Percentiles rank a stretch among this genome's conserved stretches.
Conservation (phyloP, 1,284 basidiomycete genomes). For the Ganoderma lingzhi region DNA sequence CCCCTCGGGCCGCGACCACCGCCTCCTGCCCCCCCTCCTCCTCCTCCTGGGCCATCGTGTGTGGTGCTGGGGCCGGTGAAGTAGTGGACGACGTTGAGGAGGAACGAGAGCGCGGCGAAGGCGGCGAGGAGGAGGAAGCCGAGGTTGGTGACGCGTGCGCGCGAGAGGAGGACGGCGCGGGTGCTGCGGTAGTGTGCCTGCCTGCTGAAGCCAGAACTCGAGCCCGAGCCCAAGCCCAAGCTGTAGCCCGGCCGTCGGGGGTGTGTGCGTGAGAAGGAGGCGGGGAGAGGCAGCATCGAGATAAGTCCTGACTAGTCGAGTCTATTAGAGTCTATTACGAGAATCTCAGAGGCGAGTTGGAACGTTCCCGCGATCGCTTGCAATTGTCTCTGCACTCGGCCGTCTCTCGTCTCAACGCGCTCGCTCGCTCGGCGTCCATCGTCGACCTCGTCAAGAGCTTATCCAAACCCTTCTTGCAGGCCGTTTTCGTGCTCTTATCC, state of each 20-base stretch:
- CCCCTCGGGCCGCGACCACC: constrained; percentile 34
- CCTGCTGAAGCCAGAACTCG: not conserved
- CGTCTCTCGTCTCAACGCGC: too few species aligned
- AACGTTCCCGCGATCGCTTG: too few species aligned
- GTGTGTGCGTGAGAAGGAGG: constrained; percentile 35
- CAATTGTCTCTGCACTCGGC: too few species aligned
- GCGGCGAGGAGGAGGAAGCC: constrained; percentile 65
- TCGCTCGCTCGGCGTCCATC: too few species aligned
- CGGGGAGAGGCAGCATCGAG: constrained; percentile 53
- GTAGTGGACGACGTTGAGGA: constrained; percentile 66
- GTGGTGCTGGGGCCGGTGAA: constrained; percentile 37
- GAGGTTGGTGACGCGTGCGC: constrained; percentile 85
- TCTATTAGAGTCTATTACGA: too few species aligned
- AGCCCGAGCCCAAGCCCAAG: not conserved
- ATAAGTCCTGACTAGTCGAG: too few species aligned
- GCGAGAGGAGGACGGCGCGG: constrained; percentile 52
- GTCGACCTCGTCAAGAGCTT: too few species aligned
- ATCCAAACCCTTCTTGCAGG: too few species aligned
- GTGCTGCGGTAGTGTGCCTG: constrained; percentile 34
- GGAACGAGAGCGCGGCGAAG: constrained; percentile 61
- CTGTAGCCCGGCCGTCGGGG: constrained; percentile 13
- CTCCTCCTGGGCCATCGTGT: not conserved
- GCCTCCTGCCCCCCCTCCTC: too few species aligned
- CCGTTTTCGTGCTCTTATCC: too few species aligned
- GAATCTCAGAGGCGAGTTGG: too few species aligned